phyloP scores from a whole-genome alignment of 495 filamentous ascomycete species.

The Rusavskia elegans region DNA sequence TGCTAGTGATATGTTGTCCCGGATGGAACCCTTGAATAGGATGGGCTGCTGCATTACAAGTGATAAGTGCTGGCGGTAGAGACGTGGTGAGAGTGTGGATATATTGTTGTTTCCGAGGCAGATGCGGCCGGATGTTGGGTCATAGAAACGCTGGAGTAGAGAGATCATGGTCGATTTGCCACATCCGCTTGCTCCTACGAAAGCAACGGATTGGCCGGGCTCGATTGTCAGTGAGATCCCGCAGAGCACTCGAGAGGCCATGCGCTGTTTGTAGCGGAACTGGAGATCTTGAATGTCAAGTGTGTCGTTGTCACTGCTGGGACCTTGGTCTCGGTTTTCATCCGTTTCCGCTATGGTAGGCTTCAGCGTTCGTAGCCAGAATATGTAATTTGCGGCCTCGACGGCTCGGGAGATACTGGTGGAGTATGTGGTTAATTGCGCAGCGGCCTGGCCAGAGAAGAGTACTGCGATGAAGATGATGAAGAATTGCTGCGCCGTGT shows the following conservation, averaged over 20 bases:
- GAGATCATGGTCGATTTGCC: conserved; percentile 42
- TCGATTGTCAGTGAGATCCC: conserved; percentile 25
- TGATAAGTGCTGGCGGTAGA: conserved; percentile 15
- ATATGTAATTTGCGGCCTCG: conserved; percentile 26
- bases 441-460: conserved; percentile 36
- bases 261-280: conserved; percentile 37
- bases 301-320: conserved; percentile 4
- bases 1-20: conserved; percentile 30
- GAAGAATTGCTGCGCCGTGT: conserved; percentile 35
- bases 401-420: conserved; percentile 24
- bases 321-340: conserved; percentile 16
- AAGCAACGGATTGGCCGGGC: conserved; percentile 28
- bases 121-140: conserved; percentile 21
- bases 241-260: conserved; percentile 29
- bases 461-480: conserved; percentile 44
- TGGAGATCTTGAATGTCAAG: conserved; percentile 37
- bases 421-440: conserved; percentile 30
- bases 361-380: conserved; percentile 24
- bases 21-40: conserved; percentile 26
- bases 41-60: conserved; percentile 28
- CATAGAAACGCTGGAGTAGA: conserved; percentile 40
- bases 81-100: conserved; percentile 5
- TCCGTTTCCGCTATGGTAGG: conserved; percentile 21
- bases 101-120: conserved; percentile 13
- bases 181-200: conserved; percentile 39